These are phyloP conservation scores for Coleophoma eucalyptorum DNA, from an alignment of 2,329 filamentous ascomycete genomes.

Conservation along the genomic window DNA sequence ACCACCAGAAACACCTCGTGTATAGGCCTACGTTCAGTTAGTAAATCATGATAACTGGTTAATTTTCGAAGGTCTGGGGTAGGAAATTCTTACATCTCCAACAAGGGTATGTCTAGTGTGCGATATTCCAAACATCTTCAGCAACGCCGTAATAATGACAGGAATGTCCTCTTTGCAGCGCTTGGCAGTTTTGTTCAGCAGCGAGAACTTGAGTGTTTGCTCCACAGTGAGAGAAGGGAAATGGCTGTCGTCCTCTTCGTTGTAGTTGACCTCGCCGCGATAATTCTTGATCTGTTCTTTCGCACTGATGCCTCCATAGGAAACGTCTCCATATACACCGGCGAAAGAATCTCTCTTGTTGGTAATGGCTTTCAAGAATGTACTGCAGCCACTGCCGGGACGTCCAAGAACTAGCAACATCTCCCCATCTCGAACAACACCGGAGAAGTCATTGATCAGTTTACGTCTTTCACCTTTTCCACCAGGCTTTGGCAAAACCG, in stretches of 20 bases:
- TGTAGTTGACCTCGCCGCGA: conserved; percentile 71
- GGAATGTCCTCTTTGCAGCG: conserved; percentile 60
- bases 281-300: conserved; percentile 65
- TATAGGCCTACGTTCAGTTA: conserved; percentile 29
- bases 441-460: conserved; percentile 64
- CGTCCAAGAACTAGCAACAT: conserved; percentile 72
- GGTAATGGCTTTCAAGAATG: conserved; percentile 71
- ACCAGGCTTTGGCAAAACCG: conserved; percentile 18
- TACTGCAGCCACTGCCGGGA: conserved; percentile 72
- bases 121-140: conserved; percentile 75
- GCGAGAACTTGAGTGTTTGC: conserved; percentile 72
- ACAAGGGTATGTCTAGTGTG: conserved; percentile 74
- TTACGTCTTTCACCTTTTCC: conserved; percentile 22
- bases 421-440: conserved; percentile 63
- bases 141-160: conserved; percentile 63
- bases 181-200: conserved; percentile 73
- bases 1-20: conserved; percentile 73
- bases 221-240: conserved; percentile 72
- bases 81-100: conserved; percentile 47
- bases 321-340: conserved; percentile 63
- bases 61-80: conserved; percentile 30
- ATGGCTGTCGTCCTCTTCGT: conserved; percentile 73
- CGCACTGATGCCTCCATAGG: conserved; percentile 68
- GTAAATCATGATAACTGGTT: conserved; percentile 24
- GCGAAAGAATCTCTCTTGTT: conserved; percentile 67